Evolutionary conservation across 805 yeast genomes (phyloP), one percentile per base, ranked within the genome.

Genomic region (Schwanniomyces vanrijiae): DNA sequence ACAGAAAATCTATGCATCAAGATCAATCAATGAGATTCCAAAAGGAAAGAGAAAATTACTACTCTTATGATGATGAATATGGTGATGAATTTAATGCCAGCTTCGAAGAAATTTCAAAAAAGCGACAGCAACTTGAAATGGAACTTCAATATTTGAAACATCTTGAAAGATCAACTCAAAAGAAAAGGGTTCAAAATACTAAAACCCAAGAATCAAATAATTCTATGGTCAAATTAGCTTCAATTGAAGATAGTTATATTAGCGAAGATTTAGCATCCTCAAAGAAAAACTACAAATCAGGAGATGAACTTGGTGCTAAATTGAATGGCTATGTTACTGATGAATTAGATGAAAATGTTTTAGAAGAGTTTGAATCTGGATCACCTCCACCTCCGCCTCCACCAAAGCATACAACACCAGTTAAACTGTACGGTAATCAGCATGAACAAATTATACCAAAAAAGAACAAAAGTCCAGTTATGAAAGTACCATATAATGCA

Each of bases 61-160:
- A 14, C n/a, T 7, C 20, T 13, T 14, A 24, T 29, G 29, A 33
- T 11, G 37, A 21, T 16, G 40, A 37, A 40, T 25, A 40, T 40
- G 43, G n/a, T 11, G 46, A 42, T 1, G 48, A 41, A 19, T 31
- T 26, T n/a, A 13, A 45, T 10, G 56, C 53, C 39, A 62, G 59
- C 16, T 55, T 56, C 19, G 65, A 66, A 38, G 73, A 67, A 34
- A 61, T 72, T 28, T 58, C 65, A 2, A 54, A 55, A 34, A 70
- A 67, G 52, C 63, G 67, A 46, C 72, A 66, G 37, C 73, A 68
- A 53, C 62, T 73, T 41, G 76, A 73, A 50, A 41, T 64, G 53
- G 76, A 71, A 51, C 58, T 73, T 38, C 62, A 63, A 33, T 66
- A 64, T 29, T 58, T 69, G 47, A 64, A 59, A 40, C 57, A 61